phyloP scores from a whole-genome alignment of 306 rosid species.

The Carpinus fangiana region DNA sequence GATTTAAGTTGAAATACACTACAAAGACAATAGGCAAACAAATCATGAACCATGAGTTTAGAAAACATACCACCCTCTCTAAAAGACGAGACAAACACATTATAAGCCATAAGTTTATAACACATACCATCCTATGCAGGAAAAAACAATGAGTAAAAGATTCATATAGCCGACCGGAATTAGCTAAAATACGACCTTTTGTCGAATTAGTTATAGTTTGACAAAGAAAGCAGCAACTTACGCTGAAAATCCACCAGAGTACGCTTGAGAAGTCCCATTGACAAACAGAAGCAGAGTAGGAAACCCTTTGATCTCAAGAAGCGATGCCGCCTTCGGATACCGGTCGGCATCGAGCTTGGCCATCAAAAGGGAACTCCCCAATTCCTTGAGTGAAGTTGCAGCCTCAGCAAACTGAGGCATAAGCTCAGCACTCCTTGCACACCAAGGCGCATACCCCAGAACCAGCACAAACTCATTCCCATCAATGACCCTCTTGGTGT shows the following conservation, averaged over 20 bases:
- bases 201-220: background rate
- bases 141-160: background rate
- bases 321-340: conserved; percentile 68
- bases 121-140: background rate
- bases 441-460: conserved; percentile 97
- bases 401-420: conserved; percentile 98
- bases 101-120: background rate
- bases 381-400: conserved; percentile 70
- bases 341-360: conserved; percentile 92
- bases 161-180: conserved; percentile 12
- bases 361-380: conserved; percentile 67
- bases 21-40: background rate
- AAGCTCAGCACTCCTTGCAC: conserved; percentile 90
- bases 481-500: conserved; percentile 59
- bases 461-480: conserved; percentile 72
- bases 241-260: conserved; percentile 92
- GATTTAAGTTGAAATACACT: background rate
- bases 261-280: conserved; percentile 76
- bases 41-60: background rate
- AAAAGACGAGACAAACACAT: background rate
- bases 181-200: background rate
- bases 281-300: conserved; percentile 87
- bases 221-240: conserved; percentile 34
- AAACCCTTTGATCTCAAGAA: conserved; percentile 77
- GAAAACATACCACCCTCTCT: background rate